Evolutionary conservation across 2,329 filamentous ascomycete species (phyloP).

Genomic region (Cryphonectria radicalis): DNA sequence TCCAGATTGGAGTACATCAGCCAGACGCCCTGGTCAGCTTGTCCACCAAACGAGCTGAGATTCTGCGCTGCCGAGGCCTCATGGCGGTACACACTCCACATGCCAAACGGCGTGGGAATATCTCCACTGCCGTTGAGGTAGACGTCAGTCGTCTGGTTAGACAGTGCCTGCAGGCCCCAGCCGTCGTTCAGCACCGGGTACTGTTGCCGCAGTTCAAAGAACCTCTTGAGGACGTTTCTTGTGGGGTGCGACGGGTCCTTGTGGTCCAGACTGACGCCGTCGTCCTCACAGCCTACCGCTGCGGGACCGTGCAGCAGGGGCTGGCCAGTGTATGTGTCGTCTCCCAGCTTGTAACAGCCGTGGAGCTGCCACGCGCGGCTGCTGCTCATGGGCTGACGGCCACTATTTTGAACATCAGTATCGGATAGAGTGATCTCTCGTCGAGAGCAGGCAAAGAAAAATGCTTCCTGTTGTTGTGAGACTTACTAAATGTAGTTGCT

Average conservation of each 20-base stretch:
- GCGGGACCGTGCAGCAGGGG: conserved; percentile 53
- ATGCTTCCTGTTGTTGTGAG: background rate
- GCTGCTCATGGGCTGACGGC: conserved; percentile 64
- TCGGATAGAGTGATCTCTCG: background rate
- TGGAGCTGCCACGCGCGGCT: conserved; percentile 66
- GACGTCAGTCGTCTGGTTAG: conserved; percentile 50
- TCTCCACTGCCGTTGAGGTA: conserved; percentile 43
- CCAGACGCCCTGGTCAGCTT: conserved; percentile 45
- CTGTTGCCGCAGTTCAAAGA: conserved; percentile 61
- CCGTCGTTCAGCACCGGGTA: conserved; percentile 64
- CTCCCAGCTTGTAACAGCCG: conserved; percentile 61
- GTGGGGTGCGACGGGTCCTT: conserved; percentile 64
- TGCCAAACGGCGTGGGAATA: conserved; percentile 45
- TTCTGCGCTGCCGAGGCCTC: conserved; percentile 54
- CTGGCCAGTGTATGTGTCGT: conserved; percentile 54
- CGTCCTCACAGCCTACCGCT: conserved; percentile 57
- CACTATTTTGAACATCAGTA: conserved; percentile 46
- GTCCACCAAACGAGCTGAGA: conserved; percentile 46
- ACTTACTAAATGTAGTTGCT: conserved; percentile 56
- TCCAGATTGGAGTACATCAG: conserved; percentile 56
- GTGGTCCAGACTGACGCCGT: conserved; percentile 61
- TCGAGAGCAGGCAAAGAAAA: too few species aligned
- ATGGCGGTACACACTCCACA: conserved; percentile 63
- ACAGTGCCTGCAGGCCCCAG: conserved; percentile 57
- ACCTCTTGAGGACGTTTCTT: conserved; percentile 62